Conservation (phyloP, 2,329 filamentous ascomycete species). For the Nemania bipapillata region DNA sequence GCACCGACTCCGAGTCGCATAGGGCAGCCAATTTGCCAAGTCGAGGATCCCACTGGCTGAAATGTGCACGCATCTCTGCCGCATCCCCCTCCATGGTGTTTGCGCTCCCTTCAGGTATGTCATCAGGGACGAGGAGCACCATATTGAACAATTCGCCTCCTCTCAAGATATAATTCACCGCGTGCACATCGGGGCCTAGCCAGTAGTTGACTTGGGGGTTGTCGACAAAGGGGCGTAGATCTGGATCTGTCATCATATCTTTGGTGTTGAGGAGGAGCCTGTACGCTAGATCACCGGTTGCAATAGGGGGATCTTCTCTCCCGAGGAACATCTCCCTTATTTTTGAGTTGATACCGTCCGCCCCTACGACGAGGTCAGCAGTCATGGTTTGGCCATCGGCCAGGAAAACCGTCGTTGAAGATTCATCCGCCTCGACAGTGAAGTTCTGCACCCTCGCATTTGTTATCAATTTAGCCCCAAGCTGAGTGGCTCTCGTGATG, state of each 20-base stretch:
- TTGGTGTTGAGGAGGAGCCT: constrained; percentile 59
- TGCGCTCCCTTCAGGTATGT: constrained; percentile 57
- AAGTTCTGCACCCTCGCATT: constrained; percentile 59
- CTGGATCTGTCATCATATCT: constrained; percentile 59
- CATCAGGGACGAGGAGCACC: constrained; percentile 62
- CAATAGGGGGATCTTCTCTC: constrained; percentile 57
- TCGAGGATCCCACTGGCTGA: constrained; percentile 67
- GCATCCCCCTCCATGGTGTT: constrained; percentile 53
- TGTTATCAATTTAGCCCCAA: constrained; percentile 60
- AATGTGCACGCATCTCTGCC: constrained; percentile 59
- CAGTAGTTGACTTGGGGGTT: constrained; percentile 64
- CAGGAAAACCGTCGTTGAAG: constrained; percentile 54
- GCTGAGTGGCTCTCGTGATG: constrained; percentile 58
- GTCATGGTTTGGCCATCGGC: constrained; percentile 51
- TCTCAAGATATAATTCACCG: constrained; percentile 63
- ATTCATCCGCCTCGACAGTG: constrained; percentile 49
- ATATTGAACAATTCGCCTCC: constrained; percentile 62
- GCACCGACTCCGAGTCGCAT: constrained; percentile 62
- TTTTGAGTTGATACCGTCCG: constrained; percentile 61
- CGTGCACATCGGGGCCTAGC: constrained; percentile 63
- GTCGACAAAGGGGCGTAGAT: constrained; percentile 58
- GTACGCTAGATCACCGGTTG: constrained; percentile 64
- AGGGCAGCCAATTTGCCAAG: constrained; percentile 67
- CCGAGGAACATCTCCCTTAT: constrained; percentile 59
- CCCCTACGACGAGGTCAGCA: constrained; percentile 61